Base-by-base conservation (phyloP, 1,284 basidiomycete genomes). In the Coriolopsis trogii region DNA sequence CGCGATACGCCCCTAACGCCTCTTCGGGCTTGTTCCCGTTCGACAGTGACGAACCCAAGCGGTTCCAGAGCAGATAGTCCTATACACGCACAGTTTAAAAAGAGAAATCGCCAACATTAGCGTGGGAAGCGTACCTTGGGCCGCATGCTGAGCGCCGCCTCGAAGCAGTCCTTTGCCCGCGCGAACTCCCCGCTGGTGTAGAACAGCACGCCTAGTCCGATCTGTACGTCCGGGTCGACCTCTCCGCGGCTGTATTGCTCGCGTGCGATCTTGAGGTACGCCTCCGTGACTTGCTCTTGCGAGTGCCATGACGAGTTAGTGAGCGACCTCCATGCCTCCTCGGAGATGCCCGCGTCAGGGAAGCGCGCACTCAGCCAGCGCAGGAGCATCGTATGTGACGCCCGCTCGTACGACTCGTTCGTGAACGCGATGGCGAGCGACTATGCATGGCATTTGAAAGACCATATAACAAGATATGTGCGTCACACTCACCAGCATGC, bases 21-120 rank as follows among this genome's bases (percentile, higher is more conserved):
- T 97, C 93, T 70, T 99, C 97, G 0, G 96, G 92, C 61, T 93
- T 90, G 55, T 86, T 94, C 1, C 93, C 94, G 68, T 99, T 99
- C 15, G 95, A 97, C 31, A 99, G 77, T 6, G 91, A 95, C 1
- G 96, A 98, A 3, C 97, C 97, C 5, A 98, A 77, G 44, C 97
- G 79, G 70, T 99, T 99, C 97, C 97, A 99, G 7, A 99, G 74
- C 12, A 96, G 74, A 68, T 95, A 98, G 71, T 99, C 97, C 85
- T 89, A 67, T 23, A 16, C 7, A 29, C n/a, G 41, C 9, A 15
- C 21, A 7, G 40, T 31, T 25, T n/a, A 45, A 21, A 28, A 10
- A 30, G 16, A 39, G 36, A 28, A 44, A 20, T 6, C 7, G 3
- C 9, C 25, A 10, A 40, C 18, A 12, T 20, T 43, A 18, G 8